These are phyloP conservation scores for Candida taoyuanica DNA, from an alignment of 805 yeast genomes.

Conservation along the genomic window DNA sequence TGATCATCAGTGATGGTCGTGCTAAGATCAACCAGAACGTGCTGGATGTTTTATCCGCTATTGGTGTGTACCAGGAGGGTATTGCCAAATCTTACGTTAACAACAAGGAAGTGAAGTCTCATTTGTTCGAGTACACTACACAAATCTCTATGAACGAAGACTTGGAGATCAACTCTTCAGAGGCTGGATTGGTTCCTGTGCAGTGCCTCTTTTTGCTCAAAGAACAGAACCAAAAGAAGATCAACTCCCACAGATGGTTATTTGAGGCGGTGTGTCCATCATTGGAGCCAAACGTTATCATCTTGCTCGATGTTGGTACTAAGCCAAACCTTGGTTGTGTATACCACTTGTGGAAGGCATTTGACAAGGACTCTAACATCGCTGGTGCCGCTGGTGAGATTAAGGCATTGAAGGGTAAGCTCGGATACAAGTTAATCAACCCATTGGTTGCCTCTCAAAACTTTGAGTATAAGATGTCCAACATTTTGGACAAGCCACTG, in stretches of 20 bases:
- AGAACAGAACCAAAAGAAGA: conserved; percentile 87
- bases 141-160: conserved; percentile 90
- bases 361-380: conserved; percentile 91
- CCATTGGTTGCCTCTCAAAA: conserved; percentile 96
- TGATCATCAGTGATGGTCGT: conserved; percentile 93
- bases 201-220: conserved; percentile 90
- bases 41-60: conserved; percentile 82
- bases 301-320: conserved; percentile 95
- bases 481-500: conserved; percentile 88
- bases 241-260: conserved; percentile 97
- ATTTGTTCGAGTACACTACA: conserved; percentile 92
- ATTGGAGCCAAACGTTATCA: conserved; percentile 85
- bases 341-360: conserved; percentile 95
- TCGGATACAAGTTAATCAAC: conserved; percentile 73
- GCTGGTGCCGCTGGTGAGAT: conserved; percentile 99
- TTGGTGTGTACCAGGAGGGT: conserved; percentile 97
- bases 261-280: conserved; percentile 93
- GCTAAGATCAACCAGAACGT: conserved; percentile 81
- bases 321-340: conserved; percentile 84
- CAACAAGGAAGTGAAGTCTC: conserved; percentile 87
- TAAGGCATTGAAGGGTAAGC: conserved; percentile 89
- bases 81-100: conserved; percentile 94
- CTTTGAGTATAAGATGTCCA: conserved; percentile 96
- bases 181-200: conserved; percentile 88
- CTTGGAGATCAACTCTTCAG: conserved; percentile 84